These are phyloP conservation scores for Sophora flavescens DNA, from an alignment of 306 rosid genomes.

Conservation along the genomic window DNA sequence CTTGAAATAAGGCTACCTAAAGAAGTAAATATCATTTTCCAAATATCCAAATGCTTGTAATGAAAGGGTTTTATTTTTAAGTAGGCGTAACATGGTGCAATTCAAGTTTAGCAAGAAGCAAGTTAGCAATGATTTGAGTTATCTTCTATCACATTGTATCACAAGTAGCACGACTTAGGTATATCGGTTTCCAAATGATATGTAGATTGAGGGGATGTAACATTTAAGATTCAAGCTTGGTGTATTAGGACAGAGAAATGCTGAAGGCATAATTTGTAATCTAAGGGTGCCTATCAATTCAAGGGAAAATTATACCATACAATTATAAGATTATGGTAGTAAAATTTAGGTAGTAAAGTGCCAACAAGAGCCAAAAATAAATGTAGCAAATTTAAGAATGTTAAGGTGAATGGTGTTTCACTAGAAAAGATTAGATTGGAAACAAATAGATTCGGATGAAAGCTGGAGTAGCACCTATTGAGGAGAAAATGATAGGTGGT, in stretches of 20 bases:
- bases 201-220: neutral
- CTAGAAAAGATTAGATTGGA: neutral
- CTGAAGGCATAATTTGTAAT: neutral
- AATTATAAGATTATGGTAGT: too few species aligned
- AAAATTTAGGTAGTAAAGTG: neutral
- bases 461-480: neutral
- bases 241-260: neutral
- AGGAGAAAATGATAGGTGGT: neutral
- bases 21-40: too few species aligned
- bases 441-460: neutral
- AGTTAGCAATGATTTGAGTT: too few species aligned
- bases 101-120: too few species aligned
- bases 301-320: neutral
- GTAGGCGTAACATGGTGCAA: too few species aligned
- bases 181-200: too few species aligned
- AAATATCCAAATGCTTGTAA: too few species aligned
- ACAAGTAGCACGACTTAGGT: too few species aligned
- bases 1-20: too few species aligned
- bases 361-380: neutral
- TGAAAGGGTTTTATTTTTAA: too few species aligned
- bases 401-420: neutral
- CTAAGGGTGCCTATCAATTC: neutral
- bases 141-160: too few species aligned
- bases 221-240: neutral
- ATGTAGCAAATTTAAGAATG: neutral